Evolutionary conservation across 306 rosid genomes (phyloP), one percentile per base, ranked within the genome.

Genomic region (Cicer cuneatum): DNA sequence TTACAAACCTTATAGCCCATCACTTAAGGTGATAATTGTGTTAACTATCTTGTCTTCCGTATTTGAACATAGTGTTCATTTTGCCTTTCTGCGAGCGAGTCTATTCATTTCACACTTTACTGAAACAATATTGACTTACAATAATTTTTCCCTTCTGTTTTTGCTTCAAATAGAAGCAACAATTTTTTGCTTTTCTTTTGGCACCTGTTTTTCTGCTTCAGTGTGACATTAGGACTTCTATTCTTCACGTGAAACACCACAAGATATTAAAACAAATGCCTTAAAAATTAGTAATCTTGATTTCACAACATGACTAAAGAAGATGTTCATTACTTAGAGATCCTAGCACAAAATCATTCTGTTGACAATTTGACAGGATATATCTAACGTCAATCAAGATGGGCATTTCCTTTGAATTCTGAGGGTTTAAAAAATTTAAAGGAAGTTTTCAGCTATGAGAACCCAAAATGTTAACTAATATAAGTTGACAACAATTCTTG

Each of bases 401-500:
- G 29, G 53, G 46, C 29, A 11, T 51, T 43, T 69, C 57, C 49
- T 52, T 29, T 43, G 48, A 56, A 43, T 66, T 56, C 38, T 33
- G 68, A 33, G 40, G 46, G 38, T 33, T 51, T 14, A 29, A 15
- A 29, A 49, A 53, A 59, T 37, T 54, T 21, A 14, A 29, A 47
- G 53, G 67, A 79, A 38, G 38, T 57, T 56, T 29, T 51, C 71
- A 61, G 80, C 65, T 83, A 38, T 24, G 47, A 62, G 74, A 77
- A 78, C 74, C 66, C 42, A 53, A 64, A 66, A 19, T 66, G 43
- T 61, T 40, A 29, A 78, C 69, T 70, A 62, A 86, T 79, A 52
- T 80, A 51, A 68, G 73, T 70, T 75, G 72, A 64, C 61, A 60
- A 78, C 66, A 29, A 66, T 82, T 88, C 79, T 83, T 90, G 94